Conservation (phyloP, 2,329 filamentous ascomycete species). For the Colletotrichum noveboracense region DNA sequence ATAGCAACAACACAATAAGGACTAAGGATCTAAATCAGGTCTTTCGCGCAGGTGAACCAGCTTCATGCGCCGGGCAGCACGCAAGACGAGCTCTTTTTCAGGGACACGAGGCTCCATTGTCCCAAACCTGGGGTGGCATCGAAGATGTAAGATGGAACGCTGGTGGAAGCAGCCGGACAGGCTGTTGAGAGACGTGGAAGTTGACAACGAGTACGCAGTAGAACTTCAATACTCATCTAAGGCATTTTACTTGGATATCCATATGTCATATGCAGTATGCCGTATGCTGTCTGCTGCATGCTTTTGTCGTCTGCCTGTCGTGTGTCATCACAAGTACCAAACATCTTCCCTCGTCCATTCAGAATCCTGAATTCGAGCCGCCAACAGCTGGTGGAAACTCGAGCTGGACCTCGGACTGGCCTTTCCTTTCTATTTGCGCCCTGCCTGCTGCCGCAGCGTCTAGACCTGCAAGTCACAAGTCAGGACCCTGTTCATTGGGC, state of each 20-base stretch:
- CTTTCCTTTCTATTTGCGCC: background rate
- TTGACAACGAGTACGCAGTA: background rate
- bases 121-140: background rate
- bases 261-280: background rate
- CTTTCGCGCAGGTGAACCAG: background rate
- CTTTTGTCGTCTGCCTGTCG: background rate
- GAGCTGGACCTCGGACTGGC: background rate
- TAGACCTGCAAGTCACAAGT: conserved; percentile 11
- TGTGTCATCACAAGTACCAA: background rate
- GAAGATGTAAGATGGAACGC: conserved; percentile 3
- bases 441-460: background rate
- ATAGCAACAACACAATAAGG: background rate
- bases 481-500: conserved; percentile 7
- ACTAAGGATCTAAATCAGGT: conserved; percentile 16
- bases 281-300: background rate
- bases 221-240: background rate
- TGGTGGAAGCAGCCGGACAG: conserved; percentile 5
- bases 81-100: background rate
- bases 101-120: conserved; percentile 1
- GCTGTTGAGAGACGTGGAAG: background rate
- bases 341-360: background rate
- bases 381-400: background rate
- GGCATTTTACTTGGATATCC: background rate
- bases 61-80: background rate
- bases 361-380: background rate